Evolutionary conservation across 2,329 filamentous ascomycete genomes (phyloP).

Genomic region (Purpureocillium lavendulum): DNA sequence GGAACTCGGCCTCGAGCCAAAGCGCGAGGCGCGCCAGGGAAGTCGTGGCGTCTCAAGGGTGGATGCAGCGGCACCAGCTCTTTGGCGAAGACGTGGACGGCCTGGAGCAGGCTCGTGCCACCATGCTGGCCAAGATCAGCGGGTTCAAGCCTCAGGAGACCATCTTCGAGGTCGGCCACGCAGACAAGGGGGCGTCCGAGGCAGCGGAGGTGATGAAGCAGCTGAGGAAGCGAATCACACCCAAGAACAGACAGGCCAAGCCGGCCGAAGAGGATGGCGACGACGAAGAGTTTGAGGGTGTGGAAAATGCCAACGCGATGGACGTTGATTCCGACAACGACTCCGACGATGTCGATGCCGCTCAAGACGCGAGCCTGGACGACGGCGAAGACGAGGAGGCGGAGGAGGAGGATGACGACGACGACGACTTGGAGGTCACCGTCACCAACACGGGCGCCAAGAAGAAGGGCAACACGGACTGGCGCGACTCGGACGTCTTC

Average conservation of each 20-base stretch:
- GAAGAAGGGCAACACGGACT: conserved; percentile 51
- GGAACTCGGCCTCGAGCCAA: conserved; percentile 82
- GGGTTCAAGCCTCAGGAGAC: conserved; percentile 87
- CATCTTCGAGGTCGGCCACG: conserved; percentile 86
- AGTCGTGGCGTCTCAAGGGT: conserved; percentile 59
- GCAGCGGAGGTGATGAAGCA: conserved; percentile 70
- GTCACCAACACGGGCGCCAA: conserved; percentile 49
- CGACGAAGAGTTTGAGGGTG: conserved; percentile 19
- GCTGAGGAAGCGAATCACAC: conserved; percentile 60
- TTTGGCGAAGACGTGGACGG: conserved; percentile 64
- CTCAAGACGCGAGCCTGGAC: conserved; percentile 43
- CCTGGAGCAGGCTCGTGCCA: conserved; percentile 63
- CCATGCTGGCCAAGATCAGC: conserved; percentile 83
- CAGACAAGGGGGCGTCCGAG: conserved; percentile 55
- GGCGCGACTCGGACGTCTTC: conserved; percentile 82
- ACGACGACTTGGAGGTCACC: conserved; percentile 63
- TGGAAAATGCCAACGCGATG: conserved; percentile 14
- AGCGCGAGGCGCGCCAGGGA: conserved; percentile 84
- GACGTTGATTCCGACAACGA: conserved; percentile 1
- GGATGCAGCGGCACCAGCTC: conserved; percentile 69
- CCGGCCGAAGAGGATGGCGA: conserved; percentile 33
- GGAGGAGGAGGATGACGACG: too few relatives aligned
- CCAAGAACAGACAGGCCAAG: conserved; percentile 30
- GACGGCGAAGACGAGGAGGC: conserved; percentile 54
- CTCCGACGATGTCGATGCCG: conserved; percentile 27